These are phyloP conservation scores for Globisporangium camurandrum DNA, from an alignment of 352 stramenopile genomes.

Conservation along the genomic window DNA sequence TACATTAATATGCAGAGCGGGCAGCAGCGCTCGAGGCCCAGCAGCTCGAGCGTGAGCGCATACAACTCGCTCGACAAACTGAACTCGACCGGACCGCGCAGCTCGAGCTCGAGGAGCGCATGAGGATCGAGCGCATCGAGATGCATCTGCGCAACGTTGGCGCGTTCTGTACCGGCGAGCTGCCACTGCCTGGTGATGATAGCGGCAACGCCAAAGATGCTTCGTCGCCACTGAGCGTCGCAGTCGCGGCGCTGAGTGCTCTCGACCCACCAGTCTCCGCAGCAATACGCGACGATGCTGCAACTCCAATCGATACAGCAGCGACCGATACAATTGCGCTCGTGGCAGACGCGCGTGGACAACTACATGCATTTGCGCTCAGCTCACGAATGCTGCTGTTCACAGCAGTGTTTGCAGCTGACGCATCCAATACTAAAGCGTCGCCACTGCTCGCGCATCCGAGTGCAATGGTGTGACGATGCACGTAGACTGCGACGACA, in stretches of 20 bases:
- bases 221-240: slow-evolving; percentile 17
- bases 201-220: no score
- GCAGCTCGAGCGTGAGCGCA: slow-evolving; percentile 25
- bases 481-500: not conserved
- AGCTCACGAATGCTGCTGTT: slow-evolving; percentile 19
- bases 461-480: slow-evolving; percentile 12
- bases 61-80: slow-evolving; percentile 12
- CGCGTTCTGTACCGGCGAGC: slow-evolving; percentile 36
- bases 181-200: slow-evolving; percentile 13
- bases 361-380: slow-evolving; percentile 26
- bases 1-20: slow-evolving; percentile 17
- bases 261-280: slow-evolving; percentile 24
- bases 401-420: slow-evolving; percentile 9
- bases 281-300: no score
- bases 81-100: slow-evolving; percentile 34
- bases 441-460: slow-evolving; percentile 10
- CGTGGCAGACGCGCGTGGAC: slow-evolving; percentile 19
- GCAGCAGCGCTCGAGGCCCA: slow-evolving; percentile 26
- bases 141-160: slow-evolving; percentile 35
- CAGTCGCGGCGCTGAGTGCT: slow-evolving; percentile 14
- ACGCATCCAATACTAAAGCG: no score
- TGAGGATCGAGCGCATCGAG: slow-evolving; percentile 29
- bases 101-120: slow-evolving; percentile 30
- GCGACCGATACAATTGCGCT: slow-evolving; percentile 25
- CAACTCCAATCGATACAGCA: no score